These are phyloP conservation scores for Tothia fuscella DNA, from an alignment of 2,329 filamentous ascomycete species.

Conservation along the genomic window DNA sequence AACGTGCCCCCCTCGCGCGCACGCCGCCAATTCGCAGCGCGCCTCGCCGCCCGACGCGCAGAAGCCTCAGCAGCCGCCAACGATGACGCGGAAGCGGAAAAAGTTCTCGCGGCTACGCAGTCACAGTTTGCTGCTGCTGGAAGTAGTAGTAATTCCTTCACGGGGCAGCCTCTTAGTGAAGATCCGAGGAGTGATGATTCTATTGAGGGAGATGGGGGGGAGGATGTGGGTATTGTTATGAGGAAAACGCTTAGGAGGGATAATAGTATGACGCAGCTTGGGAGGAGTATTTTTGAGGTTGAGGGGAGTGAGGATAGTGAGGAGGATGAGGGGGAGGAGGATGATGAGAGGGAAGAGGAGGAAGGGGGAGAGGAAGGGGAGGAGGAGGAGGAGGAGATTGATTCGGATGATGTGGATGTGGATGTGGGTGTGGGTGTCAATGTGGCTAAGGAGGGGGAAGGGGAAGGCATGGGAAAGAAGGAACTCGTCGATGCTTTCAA, in stretches of 20 bases:
- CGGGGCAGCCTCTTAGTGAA: not conserved
- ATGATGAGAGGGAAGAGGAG: not conserved
- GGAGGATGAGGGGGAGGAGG: not conserved
- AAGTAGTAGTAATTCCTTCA: not conserved
- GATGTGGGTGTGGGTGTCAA: not conserved
- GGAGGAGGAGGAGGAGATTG: not conserved
- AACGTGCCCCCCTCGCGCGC: constrained; percentile 81
- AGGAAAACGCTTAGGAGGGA: not conserved
- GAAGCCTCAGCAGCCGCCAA: constrained; percentile 6
- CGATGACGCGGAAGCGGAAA: constrained; percentile 8
- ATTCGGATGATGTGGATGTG: not conserved
- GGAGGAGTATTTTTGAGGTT: not conserved
- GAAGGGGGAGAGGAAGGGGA: not conserved
- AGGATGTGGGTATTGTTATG: constrained; percentile 11
- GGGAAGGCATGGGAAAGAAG: not conserved
- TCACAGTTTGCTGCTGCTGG: too few relatives aligned
- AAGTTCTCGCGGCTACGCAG: not conserved
- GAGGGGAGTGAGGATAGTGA: not conserved
- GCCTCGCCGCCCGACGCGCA: constrained; percentile 45
- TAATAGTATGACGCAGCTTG: not conserved
- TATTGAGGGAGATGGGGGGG: not conserved
- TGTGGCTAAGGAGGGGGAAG: not conserved
- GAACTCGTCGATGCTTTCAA: constrained; percentile 4
- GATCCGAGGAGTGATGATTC: constrained; percentile 6
- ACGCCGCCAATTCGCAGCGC: constrained; percentile 77